A percentile compares a stretch with the other conserved stretches of the same genome.
Evolutionary conservation across 1,284 basidiomycete genomes (phyloP).

Genomic region (Rhodotorula sp.): DNA sequence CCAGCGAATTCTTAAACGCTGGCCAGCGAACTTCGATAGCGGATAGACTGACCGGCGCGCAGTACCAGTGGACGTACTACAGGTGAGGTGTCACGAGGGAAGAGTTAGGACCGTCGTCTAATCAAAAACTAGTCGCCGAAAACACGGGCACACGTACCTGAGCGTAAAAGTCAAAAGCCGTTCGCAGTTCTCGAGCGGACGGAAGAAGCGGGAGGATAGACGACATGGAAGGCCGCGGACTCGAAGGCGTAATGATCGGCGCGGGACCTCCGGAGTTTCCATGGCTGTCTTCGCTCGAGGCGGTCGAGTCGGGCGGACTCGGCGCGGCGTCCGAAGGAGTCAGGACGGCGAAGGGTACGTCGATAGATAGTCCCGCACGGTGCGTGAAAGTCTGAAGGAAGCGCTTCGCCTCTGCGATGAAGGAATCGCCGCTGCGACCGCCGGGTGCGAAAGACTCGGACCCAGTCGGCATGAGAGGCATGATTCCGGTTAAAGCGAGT

Average conservation of each 20-base stretch:
- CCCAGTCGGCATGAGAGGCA: constrained; percentile 10
- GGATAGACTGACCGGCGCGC: constrained; percentile 1
- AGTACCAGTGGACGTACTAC: constrained; percentile 10
- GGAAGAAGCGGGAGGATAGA: constrained; percentile 5
- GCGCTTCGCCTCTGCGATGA: constrained; percentile 18
- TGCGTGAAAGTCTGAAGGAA: constrained; percentile 1
- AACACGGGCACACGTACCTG: not conserved
- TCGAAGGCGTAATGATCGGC: not conserved
- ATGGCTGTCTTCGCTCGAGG: not conserved
- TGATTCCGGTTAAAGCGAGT: constrained; percentile 16
- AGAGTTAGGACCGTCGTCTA: too few relatives aligned
- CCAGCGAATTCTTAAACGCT: not conserved
- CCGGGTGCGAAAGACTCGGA: constrained; percentile 7
- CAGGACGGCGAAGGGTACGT: constrained; percentile 1
- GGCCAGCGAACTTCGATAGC: constrained; percentile 6
- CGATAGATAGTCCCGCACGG: not conserved
- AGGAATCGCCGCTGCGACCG: constrained; percentile 1
- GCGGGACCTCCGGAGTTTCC: not conserved
- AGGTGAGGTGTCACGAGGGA: not conserved
- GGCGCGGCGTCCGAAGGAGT: constrained; percentile 7
- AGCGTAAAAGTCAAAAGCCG: constrained; percentile 7
- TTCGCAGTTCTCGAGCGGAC: not conserved
- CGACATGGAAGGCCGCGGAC: not conserved
- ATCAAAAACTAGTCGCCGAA: too few relatives aligned
- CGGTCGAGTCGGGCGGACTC: not conserved